Base-by-base conservation (phyloP, 2,329 filamentous ascomycete genomes). In the Fusarium floridanum region DNA sequence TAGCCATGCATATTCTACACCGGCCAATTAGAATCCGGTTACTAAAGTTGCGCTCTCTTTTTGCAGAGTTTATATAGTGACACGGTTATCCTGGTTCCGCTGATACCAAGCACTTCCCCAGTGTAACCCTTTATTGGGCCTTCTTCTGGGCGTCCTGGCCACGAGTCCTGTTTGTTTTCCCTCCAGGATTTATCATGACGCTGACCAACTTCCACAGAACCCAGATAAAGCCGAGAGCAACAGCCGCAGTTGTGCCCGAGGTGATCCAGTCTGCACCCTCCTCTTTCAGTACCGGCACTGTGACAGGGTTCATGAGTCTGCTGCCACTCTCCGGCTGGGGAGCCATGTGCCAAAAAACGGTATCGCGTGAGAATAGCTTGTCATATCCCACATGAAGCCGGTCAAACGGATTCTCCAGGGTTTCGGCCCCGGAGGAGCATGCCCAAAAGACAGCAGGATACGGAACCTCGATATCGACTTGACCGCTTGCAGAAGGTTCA, bases 371-470 rank as follows among this genome's bases (percentile, higher is more conserved):
- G 81, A 98, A 98, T 10, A 97, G 83, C 0, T 88, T 90, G 74
- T 98, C 96, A 81, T 95, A 98, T 1, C 95, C 95, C n/a, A 98
- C 78, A 79, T 94, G 90, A n/a, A 88, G 85, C 7, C 94, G 87
- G 81, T 98, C 95, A 82, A 98, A 98, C 0, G 96, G 96, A 78
- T 93, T 98, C 6, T 88, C 89, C 0, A 89, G 83, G 83, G 96
- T 94, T 77, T 94, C 92, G 1, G 87, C 88, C 1, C 89, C 90
- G 0, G 92, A 89, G 9, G 89, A 87, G 80, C 96, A 98, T 1
- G 95, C 95, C 95, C 95, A 98, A 85, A 98, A 98, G 0, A 98
- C 89, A 0, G 90, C 89, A 0, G 96, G 96, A 85, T 93, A 95
- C 0, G 96, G 94, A 0, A 97, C 82, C n/a, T 90, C 84, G 1